Evolutionary conservation across 73 alveolate species (phyloP), one percentile per base, ranked within the genome.

Genomic region (Tetrahymena elliotti): DNA sequence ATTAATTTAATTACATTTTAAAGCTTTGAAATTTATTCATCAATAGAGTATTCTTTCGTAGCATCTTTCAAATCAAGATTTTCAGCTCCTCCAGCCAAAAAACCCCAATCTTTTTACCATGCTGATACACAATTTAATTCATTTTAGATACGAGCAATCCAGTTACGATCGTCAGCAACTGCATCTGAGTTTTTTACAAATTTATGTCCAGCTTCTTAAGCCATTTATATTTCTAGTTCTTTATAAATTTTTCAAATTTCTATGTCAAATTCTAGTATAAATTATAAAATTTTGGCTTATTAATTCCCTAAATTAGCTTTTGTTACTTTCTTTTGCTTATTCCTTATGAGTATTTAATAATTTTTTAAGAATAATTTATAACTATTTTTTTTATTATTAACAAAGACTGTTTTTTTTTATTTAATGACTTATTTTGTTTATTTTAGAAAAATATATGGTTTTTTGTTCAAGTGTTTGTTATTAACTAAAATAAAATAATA

Each of bases 41-140:
- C 95, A 12, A 94, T 94, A 52, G 93, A 41, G 82, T 94, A 94
- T 36, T 94, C 93, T 94, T 88, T 94, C 12, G 96, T 94, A 22
- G 96, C 96, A 88, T 94, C 96, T 40, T 94, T 94, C 31, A 94
- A 88, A 84, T 94, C 93, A 7, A 94, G 93, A 53, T 94, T 94
- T 41, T 94, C 96, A 84, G 95, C 68, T 40, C 93, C 93, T 53
- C 96, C 96, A 31, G 96, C 96, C 39, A 94, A 88, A 38, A 94
- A 94, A 52, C 96, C 96, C 96, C 96, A 94, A 94, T 94, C 96
- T 92, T 94, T 39, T 52, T 94, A 84, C 96, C 96, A 94, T n/a
- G 96, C 95, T 27, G 95, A 84, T 84, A 94, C 92, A 38, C 96
- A 94, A 84, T 84, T 94, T 92, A 94, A 94, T 53, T 94, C 96